phyloP scores from a whole-genome alignment of 345 rosid genomes.

The Aegle marmelos region DNA sequence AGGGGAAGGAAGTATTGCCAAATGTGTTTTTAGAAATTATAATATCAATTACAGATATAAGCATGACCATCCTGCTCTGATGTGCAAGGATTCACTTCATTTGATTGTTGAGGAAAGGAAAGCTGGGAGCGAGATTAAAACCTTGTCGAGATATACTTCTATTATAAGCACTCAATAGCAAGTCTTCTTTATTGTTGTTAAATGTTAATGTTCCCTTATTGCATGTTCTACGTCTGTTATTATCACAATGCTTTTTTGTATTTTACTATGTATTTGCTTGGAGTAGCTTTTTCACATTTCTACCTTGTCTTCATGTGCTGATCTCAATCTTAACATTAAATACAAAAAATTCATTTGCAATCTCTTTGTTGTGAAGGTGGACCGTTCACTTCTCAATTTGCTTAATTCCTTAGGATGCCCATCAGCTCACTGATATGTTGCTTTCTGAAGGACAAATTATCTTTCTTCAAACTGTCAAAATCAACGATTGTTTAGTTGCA shows the following conservation, averaged over 20 bases:
- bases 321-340: not conserved
- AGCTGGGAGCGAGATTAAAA: constrained; percentile 25
- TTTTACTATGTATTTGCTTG: not conserved
- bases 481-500: not conserved
- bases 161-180: constrained; percentile 22
- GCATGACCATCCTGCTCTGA: constrained; percentile 27
- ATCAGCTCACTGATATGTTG: not conserved
- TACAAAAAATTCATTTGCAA: not conserved
- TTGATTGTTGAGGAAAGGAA: constrained; percentile 59
- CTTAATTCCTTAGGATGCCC: not conserved
- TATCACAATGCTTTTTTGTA: not conserved
- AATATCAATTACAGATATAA: constrained; percentile 30
- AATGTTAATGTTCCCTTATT: constrained; percentile 7
- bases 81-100: constrained; percentile 41
- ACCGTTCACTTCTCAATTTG: not conserved
- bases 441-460: not conserved
- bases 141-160: constrained; percentile 24
- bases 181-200: constrained; percentile 12
- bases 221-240: constrained; percentile 8
- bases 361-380: not conserved
- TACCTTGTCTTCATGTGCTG: constrained; percentile 2
- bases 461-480: not conserved
- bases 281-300: constrained; percentile 1
- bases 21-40: constrained; percentile 23
- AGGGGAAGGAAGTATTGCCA: constrained; percentile 27